phyloP scores from a whole-genome alignment of 1,284 basidiomycete species.

The Volvariella volvacea region DNA sequence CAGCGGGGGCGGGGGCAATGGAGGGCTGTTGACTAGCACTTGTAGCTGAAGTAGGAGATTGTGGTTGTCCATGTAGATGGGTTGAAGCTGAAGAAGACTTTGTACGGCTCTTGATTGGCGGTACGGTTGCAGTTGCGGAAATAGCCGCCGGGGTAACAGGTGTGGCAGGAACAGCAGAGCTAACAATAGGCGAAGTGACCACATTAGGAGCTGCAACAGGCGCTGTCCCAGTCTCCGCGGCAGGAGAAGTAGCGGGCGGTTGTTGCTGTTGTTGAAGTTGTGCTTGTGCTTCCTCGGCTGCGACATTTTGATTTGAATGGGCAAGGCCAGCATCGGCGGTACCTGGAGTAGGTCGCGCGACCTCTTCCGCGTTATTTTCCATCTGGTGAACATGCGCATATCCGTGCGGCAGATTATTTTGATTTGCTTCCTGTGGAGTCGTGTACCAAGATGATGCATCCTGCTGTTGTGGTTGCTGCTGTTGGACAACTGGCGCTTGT shows the following conservation, averaged over 20 bases:
- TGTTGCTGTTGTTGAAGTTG: constrained; percentile 12
- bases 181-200: constrained; percentile 8
- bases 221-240: constrained; percentile 10
- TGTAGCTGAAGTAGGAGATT: not conserved
- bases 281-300: no score
- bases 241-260: constrained; percentile 13
- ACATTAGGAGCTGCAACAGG: constrained; percentile 13
- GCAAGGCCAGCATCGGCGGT: no score
- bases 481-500: constrained; percentile 11
- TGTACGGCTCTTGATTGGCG: no score
- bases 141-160: no score
- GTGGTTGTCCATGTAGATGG: not conserved
- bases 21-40: not conserved
- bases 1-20: not conserved
- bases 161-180: constrained; percentile 1
- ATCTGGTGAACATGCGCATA: no score
- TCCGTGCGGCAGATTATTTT: no score
- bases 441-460: constrained; percentile 9
- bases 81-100: no score
- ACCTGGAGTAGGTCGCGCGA: no score
- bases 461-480: constrained; percentile 1
- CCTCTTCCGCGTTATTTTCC: no score
- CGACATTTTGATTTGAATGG: no score
- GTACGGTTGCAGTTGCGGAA: no score
- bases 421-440: constrained; percentile 5